A percentile compares a stretch with the other conserved stretches of the same genome.
Conservation (phyloP, 768 basidiomycete genomes). For the Lentinus tigrinus region DNA sequence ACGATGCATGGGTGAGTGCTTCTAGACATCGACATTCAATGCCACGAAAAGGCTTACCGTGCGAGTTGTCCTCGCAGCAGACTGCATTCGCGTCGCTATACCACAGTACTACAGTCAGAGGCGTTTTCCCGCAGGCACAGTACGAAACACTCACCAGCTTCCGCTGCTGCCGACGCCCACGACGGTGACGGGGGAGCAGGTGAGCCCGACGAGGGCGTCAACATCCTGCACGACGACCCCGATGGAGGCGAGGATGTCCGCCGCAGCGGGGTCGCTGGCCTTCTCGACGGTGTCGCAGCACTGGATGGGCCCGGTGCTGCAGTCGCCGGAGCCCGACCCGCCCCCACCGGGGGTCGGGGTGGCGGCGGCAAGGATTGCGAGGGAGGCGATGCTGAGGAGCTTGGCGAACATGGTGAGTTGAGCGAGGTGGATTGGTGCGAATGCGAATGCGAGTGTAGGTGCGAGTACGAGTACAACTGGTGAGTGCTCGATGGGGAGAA, state of each 20-base stretch:
- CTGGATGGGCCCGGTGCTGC: conserved; percentile 1
- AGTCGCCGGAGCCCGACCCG: no score
- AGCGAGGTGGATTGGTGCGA: no score
- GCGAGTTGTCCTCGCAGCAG: not conserved
- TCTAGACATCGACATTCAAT: not conserved
- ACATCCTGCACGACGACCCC: conserved; percentile 2
- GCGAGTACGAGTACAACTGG: no score
- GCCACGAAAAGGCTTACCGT: not conserved
- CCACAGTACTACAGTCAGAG: not conserved
- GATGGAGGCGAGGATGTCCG: not conserved
- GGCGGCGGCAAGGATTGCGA: conserved; percentile 6
- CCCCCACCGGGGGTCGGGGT: not conserved
- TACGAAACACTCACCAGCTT: not conserved
- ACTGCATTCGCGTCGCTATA: not conserved
- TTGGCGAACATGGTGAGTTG: not conserved
- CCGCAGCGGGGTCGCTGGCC: not conserved
- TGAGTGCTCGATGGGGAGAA: no score
- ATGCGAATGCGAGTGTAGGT: no score
- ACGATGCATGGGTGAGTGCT: no score
- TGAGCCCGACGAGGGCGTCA: not conserved
- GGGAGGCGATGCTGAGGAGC: not conserved
- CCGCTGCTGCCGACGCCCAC: not conserved
- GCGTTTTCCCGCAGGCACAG: not conserved
- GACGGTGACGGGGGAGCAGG: conserved; percentile 1
- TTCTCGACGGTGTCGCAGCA: not conserved